Evolutionary conservation across 768 basidiomycete species (phyloP).

Genomic region (Pleurotus platypus): DNA sequence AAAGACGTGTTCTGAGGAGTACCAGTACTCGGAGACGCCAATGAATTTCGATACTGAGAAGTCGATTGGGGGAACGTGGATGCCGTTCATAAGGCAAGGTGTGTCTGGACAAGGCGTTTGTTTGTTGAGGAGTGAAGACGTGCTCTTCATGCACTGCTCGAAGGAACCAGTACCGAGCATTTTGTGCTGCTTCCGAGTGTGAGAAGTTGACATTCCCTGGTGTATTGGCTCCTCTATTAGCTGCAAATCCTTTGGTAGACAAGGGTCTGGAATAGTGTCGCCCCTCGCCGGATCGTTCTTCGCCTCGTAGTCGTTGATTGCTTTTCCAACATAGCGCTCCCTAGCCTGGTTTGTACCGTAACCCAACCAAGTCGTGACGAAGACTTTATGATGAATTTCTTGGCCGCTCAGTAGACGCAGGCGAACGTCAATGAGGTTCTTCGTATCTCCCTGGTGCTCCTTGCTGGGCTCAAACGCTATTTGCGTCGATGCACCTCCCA

Average conservation of each 20-base stretch:
- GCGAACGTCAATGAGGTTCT: constrained; percentile 75
- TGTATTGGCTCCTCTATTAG: constrained; percentile 57
- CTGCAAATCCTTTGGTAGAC: constrained; percentile 75
- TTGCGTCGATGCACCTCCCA: constrained; percentile 99
- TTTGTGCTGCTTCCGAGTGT: constrained; percentile 50
- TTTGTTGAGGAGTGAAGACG: constrained; percentile 81
- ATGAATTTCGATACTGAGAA: constrained; percentile 93
- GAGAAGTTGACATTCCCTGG: constrained; percentile 30
- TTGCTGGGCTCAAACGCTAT: constrained; percentile 91
- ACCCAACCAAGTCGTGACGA: constrained; percentile 98
- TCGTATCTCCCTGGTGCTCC: constrained; percentile 49
- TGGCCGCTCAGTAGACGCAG: constrained; percentile 79
- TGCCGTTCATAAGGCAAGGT: constrained; percentile 92
- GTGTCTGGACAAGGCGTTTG: constrained; percentile 74
- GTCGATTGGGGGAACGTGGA: constrained; percentile 91
- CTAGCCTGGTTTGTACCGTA: constrained; percentile 98
- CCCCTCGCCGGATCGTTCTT: constrained; percentile 22
- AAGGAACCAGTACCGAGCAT: constrained; percentile 90
- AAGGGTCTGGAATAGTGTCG: constrained; percentile 74
- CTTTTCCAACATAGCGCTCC: constrained; percentile 81
- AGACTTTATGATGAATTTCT: constrained; percentile 88
- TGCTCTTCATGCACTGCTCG: constrained; percentile 71
- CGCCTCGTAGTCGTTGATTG: constrained; percentile 55
- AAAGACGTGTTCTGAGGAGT: constrained; percentile 96
- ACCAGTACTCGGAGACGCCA: constrained; percentile 99